Evolutionary conservation across 2,329 filamentous ascomycete species (phyloP), one percentile per base, ranked within the genome.

Genomic region (Colletotrichum cereale): DNA sequence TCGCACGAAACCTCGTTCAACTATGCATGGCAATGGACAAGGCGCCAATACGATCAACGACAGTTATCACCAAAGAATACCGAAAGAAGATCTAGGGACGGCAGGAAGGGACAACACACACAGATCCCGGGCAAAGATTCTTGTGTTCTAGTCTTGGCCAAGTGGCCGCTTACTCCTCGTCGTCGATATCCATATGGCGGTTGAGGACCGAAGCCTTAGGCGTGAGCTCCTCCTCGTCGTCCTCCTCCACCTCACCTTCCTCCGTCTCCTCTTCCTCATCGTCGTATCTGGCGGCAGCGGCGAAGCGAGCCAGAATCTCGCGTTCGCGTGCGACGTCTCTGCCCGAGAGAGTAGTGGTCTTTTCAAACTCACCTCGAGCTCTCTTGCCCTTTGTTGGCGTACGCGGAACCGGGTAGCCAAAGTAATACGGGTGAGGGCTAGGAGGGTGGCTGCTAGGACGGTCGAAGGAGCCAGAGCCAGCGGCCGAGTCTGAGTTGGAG

Each of bases 161-260:
- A n/a, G n/a, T 11, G 31, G 18, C 18, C 24, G n/a, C 44, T 34
- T 26, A 55, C 21, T 67, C 11, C 42, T 60, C 40, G 21, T 60
- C 40, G 21, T 69, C 66, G 4, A 69, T 10, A n/a, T 65, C 61
- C 68, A 73, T 67, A 40, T 57, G 68, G 6, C 60, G 38, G 40
- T 73, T 73, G 18, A 73, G 64, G 24, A 61, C 24, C 21, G 71
- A 68, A 18, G 68, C 71, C 63, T 65, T 73, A n/a, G 63, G 71
- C 5, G 68, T 73, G 11, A 47, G 44, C n/a, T 53, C 40, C 34
- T 63, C 58, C 6, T 56, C 64, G 16, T 60, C 62, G 2, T 29
- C 36, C 8, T 24, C 38, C 11, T 47, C 50, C 16, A 62, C 53
- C 5, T 34, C 26, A 21, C 21, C 34, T 16, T 42, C 61, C 1